Conservation (phyloP, 2,329 filamentous ascomycete species). For the Emergomyces orientalis region DNA sequence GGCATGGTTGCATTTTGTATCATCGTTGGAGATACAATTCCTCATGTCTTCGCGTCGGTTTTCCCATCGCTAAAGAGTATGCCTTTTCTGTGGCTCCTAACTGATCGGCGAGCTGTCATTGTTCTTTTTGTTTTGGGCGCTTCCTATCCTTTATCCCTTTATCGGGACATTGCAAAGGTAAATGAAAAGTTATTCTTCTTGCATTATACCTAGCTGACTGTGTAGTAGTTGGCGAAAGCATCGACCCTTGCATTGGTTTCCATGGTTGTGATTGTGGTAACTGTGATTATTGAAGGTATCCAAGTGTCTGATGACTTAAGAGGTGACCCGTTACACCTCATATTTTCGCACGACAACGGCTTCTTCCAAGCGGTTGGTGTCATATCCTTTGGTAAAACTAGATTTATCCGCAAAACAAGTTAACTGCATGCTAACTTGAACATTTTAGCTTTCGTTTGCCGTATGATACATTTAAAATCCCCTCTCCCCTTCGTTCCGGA, state of each 20-base stretch:
- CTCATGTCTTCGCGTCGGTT: slow-evolving; percentile 72
- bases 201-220: slow-evolving; percentile 24
- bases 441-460: slow-evolving; percentile 54
- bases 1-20: slow-evolving; percentile 98
- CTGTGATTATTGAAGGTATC: slow-evolving; percentile 75
- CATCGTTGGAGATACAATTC: slow-evolving; percentile 93
- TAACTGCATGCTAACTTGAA: slow-evolving; percentile 24
- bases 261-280: slow-evolving; percentile 83
- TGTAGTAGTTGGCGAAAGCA: slow-evolving; percentile 74
- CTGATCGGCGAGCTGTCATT: slow-evolving; percentile 74
- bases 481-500: background rate
- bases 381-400: slow-evolving; percentile 76
- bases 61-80: slow-evolving; percentile 66
- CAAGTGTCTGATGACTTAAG: slow-evolving; percentile 61
- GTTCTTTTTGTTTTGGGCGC: slow-evolving; percentile 76
- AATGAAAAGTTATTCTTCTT: slow-evolving; percentile 18
- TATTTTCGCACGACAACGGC: slow-evolving; percentile 67
- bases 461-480: slow-evolving; percentile 30
- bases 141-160: slow-evolving; percentile 84
- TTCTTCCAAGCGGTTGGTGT: slow-evolving; percentile 95
- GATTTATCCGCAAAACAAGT: background rate
- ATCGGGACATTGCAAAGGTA: slow-evolving; percentile 95
- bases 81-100: slow-evolving; percentile 72
- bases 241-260: slow-evolving; percentile 86
- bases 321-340: slow-evolving; percentile 59